Conservation (phyloP, 176 grass and related monocot genomes). For the Zoysia japonica region DNA sequence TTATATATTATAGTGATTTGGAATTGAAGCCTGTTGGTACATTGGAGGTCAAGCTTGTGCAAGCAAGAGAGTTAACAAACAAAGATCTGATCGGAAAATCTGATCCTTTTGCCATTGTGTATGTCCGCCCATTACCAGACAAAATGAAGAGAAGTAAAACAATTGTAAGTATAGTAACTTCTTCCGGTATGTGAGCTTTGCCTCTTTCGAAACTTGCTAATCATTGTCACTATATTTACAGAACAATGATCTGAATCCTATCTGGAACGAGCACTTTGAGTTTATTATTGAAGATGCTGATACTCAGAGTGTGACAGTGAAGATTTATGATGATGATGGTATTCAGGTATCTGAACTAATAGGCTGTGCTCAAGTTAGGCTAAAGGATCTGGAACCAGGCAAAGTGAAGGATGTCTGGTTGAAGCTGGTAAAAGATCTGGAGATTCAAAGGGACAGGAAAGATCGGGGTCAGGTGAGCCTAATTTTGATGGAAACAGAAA, state of each 20-base stretch:
- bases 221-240: conserved; percentile 33
- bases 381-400: conserved; percentile 78
- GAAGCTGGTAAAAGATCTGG: conserved; percentile 95
- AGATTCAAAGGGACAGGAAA: conserved; percentile 92
- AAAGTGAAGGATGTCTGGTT: conserved; percentile 99
- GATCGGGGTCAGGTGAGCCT: conserved; percentile 79
- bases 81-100: conserved; percentile 99
- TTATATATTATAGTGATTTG: conserved; percentile 66
- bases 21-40: conserved; percentile 92
- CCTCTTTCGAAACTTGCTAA: conserved; percentile 21
- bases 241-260: conserved; percentile 91
- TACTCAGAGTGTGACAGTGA: conserved; percentile 82
- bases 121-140: conserved; percentile 79
- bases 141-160: conserved; percentile 96
- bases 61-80: conserved; percentile 83
- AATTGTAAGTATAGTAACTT: conserved; percentile 65
- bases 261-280: conserved; percentile 98
- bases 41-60: conserved; percentile 96
- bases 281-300: conserved; percentile 81
- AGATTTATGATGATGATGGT: conserved; percentile 93
- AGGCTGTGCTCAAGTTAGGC: conserved; percentile 86
- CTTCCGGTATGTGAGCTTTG: conserved; percentile 12
- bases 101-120: conserved; percentile 82
- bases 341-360: conserved; percentile 88
- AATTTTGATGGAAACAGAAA: background rate